Evolutionary conservation across 2,329 filamentous ascomycete genomes (phyloP), one percentile per base, ranked within the genome.

Genomic region (Cordyceps cicadae): DNA sequence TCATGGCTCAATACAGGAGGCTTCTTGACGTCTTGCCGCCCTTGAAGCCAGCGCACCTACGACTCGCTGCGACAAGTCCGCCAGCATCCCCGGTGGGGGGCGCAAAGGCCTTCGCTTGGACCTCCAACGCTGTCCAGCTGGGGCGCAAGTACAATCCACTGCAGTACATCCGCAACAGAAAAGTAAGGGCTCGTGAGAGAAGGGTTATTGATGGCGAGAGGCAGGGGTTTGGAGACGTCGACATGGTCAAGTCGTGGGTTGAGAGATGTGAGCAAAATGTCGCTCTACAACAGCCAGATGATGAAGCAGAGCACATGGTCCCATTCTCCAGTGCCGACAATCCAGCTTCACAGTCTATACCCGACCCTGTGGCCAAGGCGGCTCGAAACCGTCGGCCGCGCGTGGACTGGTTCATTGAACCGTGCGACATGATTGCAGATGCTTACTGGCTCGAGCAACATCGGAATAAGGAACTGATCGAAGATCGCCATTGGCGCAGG

Each of bases 81-180:
- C 74, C 76, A 0, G 68, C 69, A 0, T 78, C 80, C 9, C 76
- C 79, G 26, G 64, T 68, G 46, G 62, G 29, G 14, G 60, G 26
- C 19, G n/a, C 55, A 29, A 62, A 62, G 19, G 55, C 7, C 19
- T 62, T 62, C 34, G 50, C 51, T 15, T 62, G 61, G 61, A 60
- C 24, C 41, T 34, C 54, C 4, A 65, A 63, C 21, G 45, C 62
- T 70, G 63, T 62, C 15, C 46, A 66, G 62, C 72, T 87, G 8
- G 88, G 89, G 5, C 86, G 92, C 57, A 76, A 79, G 2, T 97
- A 97, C 71, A 96, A 99, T 70, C 94, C 93, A 5, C 75, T 99
- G 26, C 94, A 97, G 72, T 91, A 91, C 67, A 89, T 97, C 60
- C 87, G 94, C 21, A 97, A 99, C 70, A 84, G 93, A 53, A 93